Evolutionary conservation across 257 asterid species (phyloP).

Genomic region (Nicotiana knightiana): DNA sequence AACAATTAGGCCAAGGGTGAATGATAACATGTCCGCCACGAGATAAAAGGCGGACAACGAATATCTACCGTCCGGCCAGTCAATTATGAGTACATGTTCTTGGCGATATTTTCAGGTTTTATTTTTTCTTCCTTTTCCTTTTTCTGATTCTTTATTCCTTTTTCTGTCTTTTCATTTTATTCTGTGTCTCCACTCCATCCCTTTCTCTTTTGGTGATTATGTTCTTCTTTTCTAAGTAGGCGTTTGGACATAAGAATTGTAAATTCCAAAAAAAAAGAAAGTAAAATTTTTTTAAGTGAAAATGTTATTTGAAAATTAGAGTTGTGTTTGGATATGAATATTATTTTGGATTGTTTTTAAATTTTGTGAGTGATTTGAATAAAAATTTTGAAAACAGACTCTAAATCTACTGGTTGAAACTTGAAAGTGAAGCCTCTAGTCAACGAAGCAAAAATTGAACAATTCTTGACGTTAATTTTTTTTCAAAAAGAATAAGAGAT

Average conservation of each 20-base stretch:
- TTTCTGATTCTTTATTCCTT: background rate
- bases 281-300: no score
- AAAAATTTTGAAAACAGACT: no score
- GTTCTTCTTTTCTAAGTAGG: background rate
- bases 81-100: background rate
- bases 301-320: no score
- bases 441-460: background rate
- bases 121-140: background rate
- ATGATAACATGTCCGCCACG: slow-evolving; percentile 1
- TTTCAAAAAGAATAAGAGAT: background rate
- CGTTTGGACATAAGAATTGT: no score
- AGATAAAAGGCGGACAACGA: background rate
- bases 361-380: no score
- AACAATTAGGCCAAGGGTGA: background rate
- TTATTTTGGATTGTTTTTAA: no score
- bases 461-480: background rate
- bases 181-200: background rate
- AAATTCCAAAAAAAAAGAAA: no score
- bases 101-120: background rate
- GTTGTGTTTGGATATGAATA: no score
- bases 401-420: background rate
- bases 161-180: background rate
- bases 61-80: background rate
- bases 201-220: background rate
- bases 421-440: background rate